Evolutionary conservation across 345 rosid species (phyloP).

Genomic region (Aquilaria sinensis): DNA sequence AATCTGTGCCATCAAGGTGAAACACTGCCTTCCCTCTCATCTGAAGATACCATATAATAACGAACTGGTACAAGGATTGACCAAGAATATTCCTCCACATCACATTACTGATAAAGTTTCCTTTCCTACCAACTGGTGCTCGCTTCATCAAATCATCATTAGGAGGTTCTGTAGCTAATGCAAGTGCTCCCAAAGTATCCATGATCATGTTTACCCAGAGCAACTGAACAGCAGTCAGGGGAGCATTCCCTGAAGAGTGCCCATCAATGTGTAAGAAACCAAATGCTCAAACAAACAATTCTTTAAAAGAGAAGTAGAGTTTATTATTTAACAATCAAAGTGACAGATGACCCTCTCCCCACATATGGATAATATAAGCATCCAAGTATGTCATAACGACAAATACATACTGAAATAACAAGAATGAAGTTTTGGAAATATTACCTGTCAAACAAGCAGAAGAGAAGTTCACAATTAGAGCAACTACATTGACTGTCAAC

Average conservation of each 20-base stretch:
- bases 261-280: conserved; percentile 2
- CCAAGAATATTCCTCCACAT: conserved; percentile 98
- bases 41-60: conserved; percentile 59
- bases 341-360: too few relatives aligned
- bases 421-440: conserved; percentile 6
- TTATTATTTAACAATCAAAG: too few relatives aligned
- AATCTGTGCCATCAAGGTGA: conserved; percentile 32
- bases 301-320: neutral
- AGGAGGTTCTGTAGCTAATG: conserved; percentile 88
- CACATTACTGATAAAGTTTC: conserved; percentile 81
- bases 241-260: conserved; percentile 52
- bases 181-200: conserved; percentile 87
- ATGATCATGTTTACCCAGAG: conserved; percentile 93
- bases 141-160: conserved; percentile 64
- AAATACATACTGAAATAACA: conserved; percentile 9
- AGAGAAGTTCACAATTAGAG: conserved; percentile 76
- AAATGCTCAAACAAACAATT: neutral
- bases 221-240: conserved; percentile 82
- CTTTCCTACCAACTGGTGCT: conserved; percentile 65
- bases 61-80: conserved; percentile 79
- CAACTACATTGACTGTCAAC: conserved; percentile 82
- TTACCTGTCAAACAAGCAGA: conserved; percentile 90
- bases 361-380: too few relatives aligned
- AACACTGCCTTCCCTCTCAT: conserved; percentile 51
- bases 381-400: neutral